Conservation (phyloP, 2,329 filamentous ascomycete species). For the Macrophomina pseudophaseolina region DNA sequence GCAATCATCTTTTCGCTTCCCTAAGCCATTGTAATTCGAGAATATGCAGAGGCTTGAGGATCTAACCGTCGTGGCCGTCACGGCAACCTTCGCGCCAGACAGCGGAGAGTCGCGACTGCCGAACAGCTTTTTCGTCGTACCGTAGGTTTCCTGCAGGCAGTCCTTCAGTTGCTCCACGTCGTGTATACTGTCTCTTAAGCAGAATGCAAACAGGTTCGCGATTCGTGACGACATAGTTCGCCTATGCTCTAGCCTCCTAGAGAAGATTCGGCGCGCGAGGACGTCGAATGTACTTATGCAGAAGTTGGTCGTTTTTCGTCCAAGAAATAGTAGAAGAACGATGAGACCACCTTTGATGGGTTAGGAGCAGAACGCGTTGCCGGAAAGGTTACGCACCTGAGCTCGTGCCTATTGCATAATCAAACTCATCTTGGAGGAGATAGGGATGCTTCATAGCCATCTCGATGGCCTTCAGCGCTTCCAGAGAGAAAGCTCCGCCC, state of each 20-base stretch:
- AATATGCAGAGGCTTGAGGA: constrained; percentile 29
- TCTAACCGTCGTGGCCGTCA: constrained; percentile 29
- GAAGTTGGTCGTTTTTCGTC: constrained; percentile 20
- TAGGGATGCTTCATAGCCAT: constrained; percentile 28
- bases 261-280: constrained; percentile 28
- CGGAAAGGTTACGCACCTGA: constrained; percentile 24
- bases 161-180: constrained; percentile 44
- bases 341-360: constrained; percentile 29
- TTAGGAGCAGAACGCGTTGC: neutral
- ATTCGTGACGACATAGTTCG: constrained; percentile 18
- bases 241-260: neutral
- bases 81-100: constrained; percentile 28
- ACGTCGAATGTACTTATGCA: constrained; percentile 28
- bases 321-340: constrained; percentile 31
- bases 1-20: constrained; percentile 24
- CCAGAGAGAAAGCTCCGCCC: constrained; percentile 26
- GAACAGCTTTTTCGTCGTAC: constrained; percentile 27
- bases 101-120: constrained; percentile 14
- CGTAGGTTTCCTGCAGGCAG: constrained; percentile 32
- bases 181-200: constrained; percentile 29
- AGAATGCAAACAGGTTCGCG: constrained; percentile 40
- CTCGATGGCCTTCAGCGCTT: constrained; percentile 29
- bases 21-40: constrained; percentile 31
- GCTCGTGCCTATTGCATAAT: constrained; percentile 30
- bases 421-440: constrained; percentile 31